Conservation (phyloP, 2,329 filamentous ascomycete genomes). For the Phialocephala sp. region DNA sequence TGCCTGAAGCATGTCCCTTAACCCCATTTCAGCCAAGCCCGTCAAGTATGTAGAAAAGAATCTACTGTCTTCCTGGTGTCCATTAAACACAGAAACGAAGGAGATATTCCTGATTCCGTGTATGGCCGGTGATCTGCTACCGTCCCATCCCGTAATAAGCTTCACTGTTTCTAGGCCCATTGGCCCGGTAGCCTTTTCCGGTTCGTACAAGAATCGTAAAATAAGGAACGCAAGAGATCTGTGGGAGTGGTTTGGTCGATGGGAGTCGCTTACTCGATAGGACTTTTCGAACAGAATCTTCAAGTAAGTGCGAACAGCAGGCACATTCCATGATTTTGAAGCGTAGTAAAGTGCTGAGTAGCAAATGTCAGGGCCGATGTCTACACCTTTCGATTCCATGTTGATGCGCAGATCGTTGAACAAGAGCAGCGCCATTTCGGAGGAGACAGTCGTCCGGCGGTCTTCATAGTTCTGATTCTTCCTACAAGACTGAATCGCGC, state of each 20-base stretch:
- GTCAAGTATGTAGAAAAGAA: conserved; percentile 10
- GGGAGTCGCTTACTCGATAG: conserved; percentile 1
- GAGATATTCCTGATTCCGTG: neutral
- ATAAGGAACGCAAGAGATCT: conserved; percentile 1
- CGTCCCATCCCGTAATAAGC: conserved; percentile 31
- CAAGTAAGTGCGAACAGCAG: conserved; percentile 30
- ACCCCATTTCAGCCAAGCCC: conserved; percentile 28
- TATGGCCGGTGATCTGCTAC: neutral
- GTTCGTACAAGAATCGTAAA: neutral
- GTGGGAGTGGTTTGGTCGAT: neutral
- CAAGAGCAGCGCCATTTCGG: conserved; percentile 10
- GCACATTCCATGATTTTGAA: conserved; percentile 18
- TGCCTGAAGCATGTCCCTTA: conserved; percentile 21
- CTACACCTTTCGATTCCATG: conserved; percentile 25
- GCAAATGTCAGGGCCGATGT: conserved; percentile 23
- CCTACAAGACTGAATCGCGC: conserved; percentile 16
- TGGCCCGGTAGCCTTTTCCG: neutral
- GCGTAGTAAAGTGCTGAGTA: conserved; percentile 31
- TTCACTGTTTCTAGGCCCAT: conserved; percentile 1
- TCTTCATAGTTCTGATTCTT: conserved; percentile 1
- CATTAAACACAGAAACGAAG: conserved; percentile 13
- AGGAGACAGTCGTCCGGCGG: neutral
- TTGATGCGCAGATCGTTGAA: conserved; percentile 31
- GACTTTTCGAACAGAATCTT: conserved; percentile 11
- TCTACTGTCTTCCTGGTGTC: neutral